Base-by-base conservation (phyloP, 176 grass and related monocot genomes). In the Oryza glaberrima region DNA sequence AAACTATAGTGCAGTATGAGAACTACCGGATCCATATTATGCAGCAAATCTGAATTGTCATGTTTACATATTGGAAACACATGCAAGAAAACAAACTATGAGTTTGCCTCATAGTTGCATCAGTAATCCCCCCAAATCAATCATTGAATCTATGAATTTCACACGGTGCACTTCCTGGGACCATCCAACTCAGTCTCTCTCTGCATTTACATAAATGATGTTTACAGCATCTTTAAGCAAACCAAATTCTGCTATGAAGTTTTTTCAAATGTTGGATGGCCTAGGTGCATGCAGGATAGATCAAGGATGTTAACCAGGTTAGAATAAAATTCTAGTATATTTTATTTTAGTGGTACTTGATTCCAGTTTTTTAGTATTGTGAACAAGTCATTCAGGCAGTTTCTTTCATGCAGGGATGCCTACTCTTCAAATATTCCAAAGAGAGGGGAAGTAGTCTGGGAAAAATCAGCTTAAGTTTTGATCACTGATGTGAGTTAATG, bases 331-430 rank as follows among this genome's bases (percentile, higher is more conserved):
- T 23, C 43, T 58, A 26, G 26, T 26, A 44, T 49, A 64, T 64
- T 52, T 6, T 35, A 36, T 56, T 28, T 58, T 66, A 46, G 7
- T 83, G 65, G 7, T 48, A 66, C 36, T 38, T 66, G 23, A 63
- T 17, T 72, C 64, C 15, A 43, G 11, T 1, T 72, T 82, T 54
- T 77, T 61, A 67, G 67, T 67, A 73, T 48, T 56, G 7, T 30
- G 46, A 72, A 69, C 20, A 79, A 26, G 35, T 74, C 63, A 45
- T 78, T 69, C 3, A 38, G 4, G 6, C 48, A 75, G 46, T 86
- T 83, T 78, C 11, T 83, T 86, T 90, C 75, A 30, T 83, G 84
- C 88, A 86, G 61, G 28, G 4, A 73, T 30, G 74, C 1, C 2
- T 6, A 17, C 25, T 74, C 67, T 45, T 78, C 68, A 77, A 78